Conservation (phyloP, 257 asterid species). For the Voacanga thouarsii region DNA sequence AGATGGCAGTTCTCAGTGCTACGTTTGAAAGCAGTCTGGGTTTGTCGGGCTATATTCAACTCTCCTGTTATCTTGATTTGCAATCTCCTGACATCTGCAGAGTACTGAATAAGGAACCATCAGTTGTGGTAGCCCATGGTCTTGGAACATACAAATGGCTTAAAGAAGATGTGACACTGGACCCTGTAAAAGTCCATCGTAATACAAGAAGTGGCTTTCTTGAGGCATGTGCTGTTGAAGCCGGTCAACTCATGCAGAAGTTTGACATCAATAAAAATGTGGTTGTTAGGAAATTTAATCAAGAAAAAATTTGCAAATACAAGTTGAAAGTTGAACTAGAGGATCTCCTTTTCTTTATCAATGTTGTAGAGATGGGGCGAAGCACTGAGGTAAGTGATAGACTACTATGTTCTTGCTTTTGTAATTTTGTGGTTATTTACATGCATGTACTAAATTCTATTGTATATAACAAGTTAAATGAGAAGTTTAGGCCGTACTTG, state of each 20-base stretch:
- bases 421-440: not conserved
- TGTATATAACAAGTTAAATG: not conserved
- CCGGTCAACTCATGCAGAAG: constrained; percentile 60
- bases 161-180: constrained; percentile 57
- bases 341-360: constrained; percentile 45
- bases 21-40: constrained; percentile 85
- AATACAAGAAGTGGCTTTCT: constrained; percentile 45
- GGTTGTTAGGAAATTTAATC: constrained; percentile 43
- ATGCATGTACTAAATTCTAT: not conserved
- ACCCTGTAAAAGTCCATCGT: constrained; percentile 44
- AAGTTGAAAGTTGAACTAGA: constrained; percentile 47
- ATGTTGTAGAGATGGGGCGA: constrained; percentile 65
- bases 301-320: constrained; percentile 42
- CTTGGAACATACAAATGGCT: constrained; percentile 95
- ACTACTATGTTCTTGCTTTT: not conserved
- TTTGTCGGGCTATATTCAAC: constrained; percentile 72
- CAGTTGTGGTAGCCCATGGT: constrained; percentile 57
- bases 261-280: constrained; percentile 50
- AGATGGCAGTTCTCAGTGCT: constrained; percentile 80
- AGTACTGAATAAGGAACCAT: constrained; percentile 45
- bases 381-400: constrained; percentile 50
- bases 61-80: constrained; percentile 68
- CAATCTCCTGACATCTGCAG: constrained; percentile 54
- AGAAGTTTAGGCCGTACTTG: not conserved
- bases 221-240: constrained; percentile 61